Evolutionary conservation across 148 eudicot genomes (phyloP).

Genomic region (Gaultheria prostrata): DNA sequence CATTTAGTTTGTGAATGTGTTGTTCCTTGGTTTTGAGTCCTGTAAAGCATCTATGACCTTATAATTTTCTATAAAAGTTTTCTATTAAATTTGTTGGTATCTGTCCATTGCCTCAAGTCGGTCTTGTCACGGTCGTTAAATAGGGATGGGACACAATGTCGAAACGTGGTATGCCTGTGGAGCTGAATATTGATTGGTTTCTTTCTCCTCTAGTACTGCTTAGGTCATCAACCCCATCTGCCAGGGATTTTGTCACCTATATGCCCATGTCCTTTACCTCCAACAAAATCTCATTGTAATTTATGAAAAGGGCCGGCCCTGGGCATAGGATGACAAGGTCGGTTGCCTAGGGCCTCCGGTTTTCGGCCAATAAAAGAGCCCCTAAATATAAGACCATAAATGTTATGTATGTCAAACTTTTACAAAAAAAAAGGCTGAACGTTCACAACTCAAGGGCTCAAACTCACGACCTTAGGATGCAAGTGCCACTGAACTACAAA

Average conservation of each 20-base stretch:
- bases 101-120: neutral
- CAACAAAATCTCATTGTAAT: neutral
- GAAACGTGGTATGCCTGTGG: neutral
- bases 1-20: neutral
- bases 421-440: too few species aligned
- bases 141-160: neutral
- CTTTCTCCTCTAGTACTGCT: neutral
- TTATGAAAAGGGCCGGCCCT: too few species aligned
- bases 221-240: neutral
- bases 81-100: neutral
- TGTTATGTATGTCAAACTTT: too few species aligned
- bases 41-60: neutral
- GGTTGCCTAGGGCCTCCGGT: too few species aligned
- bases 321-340: too few species aligned
- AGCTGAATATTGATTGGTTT: neutral
- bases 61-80: neutral
- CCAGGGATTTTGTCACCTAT: neutral
- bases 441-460: too few species aligned
- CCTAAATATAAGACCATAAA: too few species aligned
- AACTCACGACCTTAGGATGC: too few species aligned
- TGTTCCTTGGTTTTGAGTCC: neutral
- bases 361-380: too few species aligned
- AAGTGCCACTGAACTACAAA: too few species aligned
- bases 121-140: neutral
- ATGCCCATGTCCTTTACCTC: neutral